Evolutionary conservation across 768 basidiomycete species (phyloP).

Genomic region (Collybia sordida): DNA sequence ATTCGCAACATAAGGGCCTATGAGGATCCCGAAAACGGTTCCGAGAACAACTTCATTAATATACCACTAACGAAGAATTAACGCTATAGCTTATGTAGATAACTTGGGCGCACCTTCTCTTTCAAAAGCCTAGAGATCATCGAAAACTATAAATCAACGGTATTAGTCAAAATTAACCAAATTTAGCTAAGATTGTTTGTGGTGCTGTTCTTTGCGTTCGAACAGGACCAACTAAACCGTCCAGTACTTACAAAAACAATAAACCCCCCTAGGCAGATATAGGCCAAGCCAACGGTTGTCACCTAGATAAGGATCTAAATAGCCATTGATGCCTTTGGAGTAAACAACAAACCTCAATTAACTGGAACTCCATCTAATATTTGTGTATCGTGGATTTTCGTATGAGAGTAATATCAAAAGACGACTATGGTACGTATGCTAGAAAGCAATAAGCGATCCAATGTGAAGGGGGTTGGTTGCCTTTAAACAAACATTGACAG

Average conservation of each 20-base stretch:
- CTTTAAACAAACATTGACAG: no score
- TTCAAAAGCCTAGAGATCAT: conserved; percentile 81
- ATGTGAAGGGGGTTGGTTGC: no score
- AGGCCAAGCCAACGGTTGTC: conserved; percentile 52
- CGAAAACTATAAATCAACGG: conserved; percentile 59
- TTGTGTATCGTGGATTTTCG: no score
- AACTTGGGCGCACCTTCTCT: conserved; percentile 55
- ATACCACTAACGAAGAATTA: conserved; percentile 51
- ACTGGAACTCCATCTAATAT: conserved; percentile 5
- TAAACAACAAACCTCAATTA: conserved; percentile 31
- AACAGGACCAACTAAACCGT: not conserved
- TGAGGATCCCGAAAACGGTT: conserved; percentile 62
- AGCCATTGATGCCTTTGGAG: conserved; percentile 8
- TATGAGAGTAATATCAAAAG: no score
- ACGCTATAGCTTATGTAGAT: not conserved
- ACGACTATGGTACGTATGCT: no score
- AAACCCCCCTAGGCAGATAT: conserved; percentile 61
- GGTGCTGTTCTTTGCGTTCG: no score
- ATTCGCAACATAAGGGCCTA: conserved; percentile 72
- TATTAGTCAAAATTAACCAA: not conserved
- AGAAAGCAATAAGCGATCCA: no score
- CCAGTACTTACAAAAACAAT: conserved; percentile 13
- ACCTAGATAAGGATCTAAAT: conserved; percentile 36
- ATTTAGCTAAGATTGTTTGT: no score
- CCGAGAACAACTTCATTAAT: conserved; percentile 95